These are phyloP conservation scores for Trifolium pratense DNA, from an alignment of 306 rosid species.

Conservation along the genomic window DNA sequence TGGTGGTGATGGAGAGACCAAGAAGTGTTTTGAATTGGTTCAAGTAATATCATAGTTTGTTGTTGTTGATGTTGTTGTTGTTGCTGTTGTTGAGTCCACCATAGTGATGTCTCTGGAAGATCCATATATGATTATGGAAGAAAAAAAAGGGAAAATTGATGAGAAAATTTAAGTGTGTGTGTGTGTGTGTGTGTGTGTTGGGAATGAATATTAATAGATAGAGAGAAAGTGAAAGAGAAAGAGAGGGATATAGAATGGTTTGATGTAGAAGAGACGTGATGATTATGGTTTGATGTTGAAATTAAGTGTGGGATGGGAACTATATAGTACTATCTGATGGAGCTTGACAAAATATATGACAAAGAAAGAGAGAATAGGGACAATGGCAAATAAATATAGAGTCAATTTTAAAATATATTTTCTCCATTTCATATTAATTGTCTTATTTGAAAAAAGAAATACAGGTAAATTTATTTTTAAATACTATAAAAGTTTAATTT, in stretches of 20 bases:
- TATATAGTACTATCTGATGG: slow-evolving; percentile 61
- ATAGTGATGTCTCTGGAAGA: slow-evolving; percentile 53
- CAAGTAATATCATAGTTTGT: slow-evolving; percentile 15
- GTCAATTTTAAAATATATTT: background rate
- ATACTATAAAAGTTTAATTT: too few relatives aligned
- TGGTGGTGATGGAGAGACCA: slow-evolving; percentile 34
- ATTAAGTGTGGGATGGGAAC: slow-evolving; percentile 52
- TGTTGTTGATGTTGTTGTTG: slow-evolving; percentile 40
- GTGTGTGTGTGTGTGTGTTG: background rate
- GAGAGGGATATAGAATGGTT: background rate
- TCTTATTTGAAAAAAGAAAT: too few relatives aligned
- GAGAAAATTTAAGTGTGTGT: background rate
- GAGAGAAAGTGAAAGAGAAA: background rate
- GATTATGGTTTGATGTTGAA: slow-evolving; percentile 64
- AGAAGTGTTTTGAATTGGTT: slow-evolving; percentile 41
- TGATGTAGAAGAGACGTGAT: slow-evolving; percentile 52
- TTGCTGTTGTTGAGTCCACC: slow-evolving; percentile 53
- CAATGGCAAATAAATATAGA: background rate
- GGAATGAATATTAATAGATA: too few relatives aligned
- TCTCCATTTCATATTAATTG: too few relatives aligned
- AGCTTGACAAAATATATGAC: slow-evolving; percentile 59
- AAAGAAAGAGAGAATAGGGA: slow-evolving; percentile 45
- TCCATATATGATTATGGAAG: too few relatives aligned
- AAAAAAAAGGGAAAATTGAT: too few relatives aligned
- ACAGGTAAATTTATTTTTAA: too few relatives aligned